phyloP scores from a whole-genome alignment of 331 rosid genomes.

The Rhamnella rubrinervis region DNA sequence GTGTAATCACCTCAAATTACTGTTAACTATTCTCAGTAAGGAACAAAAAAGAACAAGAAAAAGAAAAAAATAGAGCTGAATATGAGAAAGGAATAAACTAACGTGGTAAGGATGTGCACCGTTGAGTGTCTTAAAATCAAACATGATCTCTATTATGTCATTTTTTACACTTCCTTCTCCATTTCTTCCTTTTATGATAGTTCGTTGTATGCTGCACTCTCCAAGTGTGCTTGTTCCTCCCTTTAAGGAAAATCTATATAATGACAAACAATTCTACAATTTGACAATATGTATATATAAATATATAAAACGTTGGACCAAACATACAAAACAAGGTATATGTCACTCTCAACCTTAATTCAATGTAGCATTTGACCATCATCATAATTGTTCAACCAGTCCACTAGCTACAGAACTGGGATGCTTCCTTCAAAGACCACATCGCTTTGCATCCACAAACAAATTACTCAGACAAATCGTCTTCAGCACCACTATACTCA shows the following conservation, averaged over 20 bases:
- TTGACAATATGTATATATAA: constrained; percentile 22
- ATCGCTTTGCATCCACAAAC: constrained; percentile 20
- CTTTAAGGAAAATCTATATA: constrained; percentile 30
- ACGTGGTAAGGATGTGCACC: too few relatives aligned
- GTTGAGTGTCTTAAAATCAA: too few relatives aligned
- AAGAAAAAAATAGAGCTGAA: too few relatives aligned
- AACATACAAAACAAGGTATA: constrained; percentile 14
- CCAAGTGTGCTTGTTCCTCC: too few relatives aligned
- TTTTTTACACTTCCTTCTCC: constrained; percentile 26
- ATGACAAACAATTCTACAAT: constrained; percentile 31
- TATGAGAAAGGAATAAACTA: too few relatives aligned
- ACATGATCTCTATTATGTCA: too few relatives aligned
- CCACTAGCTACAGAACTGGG: constrained; percentile 25
- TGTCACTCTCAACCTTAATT: constrained; percentile 17
- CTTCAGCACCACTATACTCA: constrained; percentile 85
- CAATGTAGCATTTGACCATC: constrained; percentile 17
- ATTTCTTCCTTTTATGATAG: constrained; percentile 21
- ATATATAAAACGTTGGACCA: constrained; percentile 19
- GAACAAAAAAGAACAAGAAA: too few relatives aligned
- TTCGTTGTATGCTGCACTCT: neutral
- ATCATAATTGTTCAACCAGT: constrained; percentile 13
- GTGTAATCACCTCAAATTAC: too few relatives aligned
- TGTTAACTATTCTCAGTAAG: too few relatives aligned
- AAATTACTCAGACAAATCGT: constrained; percentile 73
- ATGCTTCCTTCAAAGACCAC: constrained; percentile 22